These are phyloP conservation scores for Chalara sp. DNA, from an alignment of 2,329 filamentous ascomycete species.

Conservation along the genomic window DNA sequence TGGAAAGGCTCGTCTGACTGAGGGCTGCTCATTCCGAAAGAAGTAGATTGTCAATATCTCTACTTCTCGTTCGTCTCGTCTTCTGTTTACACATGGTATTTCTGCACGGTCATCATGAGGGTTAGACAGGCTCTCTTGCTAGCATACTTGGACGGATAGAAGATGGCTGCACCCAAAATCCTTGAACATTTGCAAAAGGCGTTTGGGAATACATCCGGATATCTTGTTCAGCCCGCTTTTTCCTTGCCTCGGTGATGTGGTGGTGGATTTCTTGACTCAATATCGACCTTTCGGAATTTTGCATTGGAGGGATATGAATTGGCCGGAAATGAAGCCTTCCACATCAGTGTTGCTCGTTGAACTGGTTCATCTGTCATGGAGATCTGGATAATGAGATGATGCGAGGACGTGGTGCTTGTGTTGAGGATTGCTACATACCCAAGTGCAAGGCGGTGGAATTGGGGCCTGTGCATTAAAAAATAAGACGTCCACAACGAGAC, in stretches of 20 bases:
- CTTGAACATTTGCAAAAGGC: slow-evolving; percentile 45
- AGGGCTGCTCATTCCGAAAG: slow-evolving; percentile 99
- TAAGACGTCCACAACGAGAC: background rate
- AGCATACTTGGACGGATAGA: slow-evolving; percentile 57
- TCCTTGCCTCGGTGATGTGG: slow-evolving; percentile 15
- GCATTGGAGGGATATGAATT: slow-evolving; percentile 34
- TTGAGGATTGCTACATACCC: slow-evolving; percentile 57
- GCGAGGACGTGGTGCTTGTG: slow-evolving; percentile 55
- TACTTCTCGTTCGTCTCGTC: slow-evolving; percentile 32
- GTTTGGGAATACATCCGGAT: slow-evolving; percentile 67
- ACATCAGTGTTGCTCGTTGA: slow-evolving; percentile 44
- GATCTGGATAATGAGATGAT: slow-evolving; percentile 30
- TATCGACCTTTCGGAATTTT: slow-evolving; percentile 29
- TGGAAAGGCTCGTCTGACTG: slow-evolving; percentile 97
- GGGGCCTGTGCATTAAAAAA: slow-evolving; percentile 47
- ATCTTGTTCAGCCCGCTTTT: slow-evolving; percentile 54
- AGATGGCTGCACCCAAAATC: slow-evolving; percentile 54
- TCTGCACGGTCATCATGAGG: slow-evolving; percentile 17
- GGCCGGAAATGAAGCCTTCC: slow-evolving; percentile 47
- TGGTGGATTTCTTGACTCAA: slow-evolving; percentile 26
- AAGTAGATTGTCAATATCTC: slow-evolving; percentile 68
- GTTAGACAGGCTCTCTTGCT: slow-evolving; percentile 19
- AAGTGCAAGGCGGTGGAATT: slow-evolving; percentile 13
- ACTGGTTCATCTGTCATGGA: slow-evolving; percentile 13
- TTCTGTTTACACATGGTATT: slow-evolving; percentile 21